Percentiles rank a stretch among this genome's conserved stretches.
phyloP scores from a whole-genome alignment of 495 filamentous ascomycete genomes.

The Penicillium pulvis region DNA sequence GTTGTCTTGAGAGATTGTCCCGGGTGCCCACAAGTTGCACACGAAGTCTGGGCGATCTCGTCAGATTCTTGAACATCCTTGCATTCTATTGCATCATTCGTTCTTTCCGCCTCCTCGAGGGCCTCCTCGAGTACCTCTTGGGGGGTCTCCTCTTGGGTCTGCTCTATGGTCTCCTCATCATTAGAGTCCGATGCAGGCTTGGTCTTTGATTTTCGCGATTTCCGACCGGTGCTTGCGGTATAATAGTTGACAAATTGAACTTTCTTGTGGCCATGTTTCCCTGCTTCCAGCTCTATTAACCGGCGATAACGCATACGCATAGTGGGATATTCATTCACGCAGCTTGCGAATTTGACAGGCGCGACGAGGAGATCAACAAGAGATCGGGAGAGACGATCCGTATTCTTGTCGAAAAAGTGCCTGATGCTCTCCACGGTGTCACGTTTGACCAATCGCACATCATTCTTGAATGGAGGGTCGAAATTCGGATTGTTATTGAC shows the following conservation, averaged over 20 bases:
- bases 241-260: slow-evolving; percentile 90
- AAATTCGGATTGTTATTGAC: slow-evolving; percentile 53
- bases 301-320: slow-evolving; percentile 69
- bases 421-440: slow-evolving; percentile 65
- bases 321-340: slow-evolving; percentile 72
- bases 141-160: not conserved
- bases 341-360: slow-evolving; percentile 79
- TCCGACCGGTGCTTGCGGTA: slow-evolving; percentile 68
- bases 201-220: not conserved
- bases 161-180: not conserved
- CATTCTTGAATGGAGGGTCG: slow-evolving; percentile 74
- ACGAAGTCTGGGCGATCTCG: not conserved
- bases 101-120: not conserved
- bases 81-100: not conserved
- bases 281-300: slow-evolving; percentile 67
- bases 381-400: slow-evolving; percentile 66
- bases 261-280: slow-evolving; percentile 37
- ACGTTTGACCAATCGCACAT: slow-evolving; percentile 64
- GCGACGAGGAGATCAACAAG: slow-evolving; percentile 74
- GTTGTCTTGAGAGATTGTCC: not conserved
- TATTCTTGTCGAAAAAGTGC: slow-evolving; percentile 82
- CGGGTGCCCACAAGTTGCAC: not conserved
- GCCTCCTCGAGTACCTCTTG: not conserved
- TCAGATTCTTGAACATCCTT: not conserved
- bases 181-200: not conserved